Evolutionary conservation across 148 eudicot species (phyloP), one percentile per base, ranked within the genome.

Genomic region (Mesembryanthemum crystallinum): DNA sequence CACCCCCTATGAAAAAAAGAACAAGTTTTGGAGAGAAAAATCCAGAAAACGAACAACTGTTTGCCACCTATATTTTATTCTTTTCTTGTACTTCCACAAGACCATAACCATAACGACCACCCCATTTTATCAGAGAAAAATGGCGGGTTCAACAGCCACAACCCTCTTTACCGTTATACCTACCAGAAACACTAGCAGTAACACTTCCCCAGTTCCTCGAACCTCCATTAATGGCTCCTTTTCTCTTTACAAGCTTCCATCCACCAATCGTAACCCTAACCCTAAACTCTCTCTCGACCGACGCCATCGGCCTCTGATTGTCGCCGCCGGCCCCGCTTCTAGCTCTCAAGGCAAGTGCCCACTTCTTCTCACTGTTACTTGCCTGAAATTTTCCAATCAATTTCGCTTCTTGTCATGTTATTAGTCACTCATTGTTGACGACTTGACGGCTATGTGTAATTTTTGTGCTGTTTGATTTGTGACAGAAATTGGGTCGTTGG

Each of bases 281-380:
- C 21, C 7, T 29, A 62, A 62, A 9, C 61, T 75, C 37, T 45
- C 67, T 39, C 51, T 17, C 43, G 57, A 57, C 29, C 55, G 43
- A 42, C 75, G 27, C 75, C 55, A 8, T 21, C 18, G 14, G 0
- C 13, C 49, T 6, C 11, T 11, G 11, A 45, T 45, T 45, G 49
- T 76, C 47, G 30, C 77, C 35, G 23, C 71, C 24, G 71, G 85
- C 62, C 87, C 89, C 74, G 39, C 78, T 69, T 84, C 89, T 57
- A 49, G 77, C 35, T 76, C 86, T 33, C 58, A 84, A 73, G 91
- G 91, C 54, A 67, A 80, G 57, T 76, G 5, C 67, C 71, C 37
- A n/a, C 12, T 29, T 37, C 3, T 11, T 65, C 3, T n/a, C n/a
- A n/a, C n/a, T n/a, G n/a, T n/a, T n/a, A n/a, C n/a, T n/a, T n/a